Base-by-base conservation (phyloP, 2,329 filamentous ascomycete genomes). In the Aspergillus glaucus region DNA sequence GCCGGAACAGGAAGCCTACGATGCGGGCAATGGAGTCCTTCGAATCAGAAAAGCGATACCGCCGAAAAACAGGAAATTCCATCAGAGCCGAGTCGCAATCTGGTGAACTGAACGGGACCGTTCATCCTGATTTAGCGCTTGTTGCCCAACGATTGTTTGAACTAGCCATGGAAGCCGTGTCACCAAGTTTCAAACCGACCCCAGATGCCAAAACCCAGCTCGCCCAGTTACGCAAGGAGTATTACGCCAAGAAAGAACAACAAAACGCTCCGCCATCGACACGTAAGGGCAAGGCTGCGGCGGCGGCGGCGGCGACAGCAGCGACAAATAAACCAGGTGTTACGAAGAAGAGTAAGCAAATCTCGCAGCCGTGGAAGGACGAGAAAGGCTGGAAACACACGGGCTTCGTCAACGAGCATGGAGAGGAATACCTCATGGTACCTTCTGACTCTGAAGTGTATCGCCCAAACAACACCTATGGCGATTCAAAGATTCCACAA, bases 361-460 rank as follows among this genome's bases (percentile, higher is more conserved):
- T 48, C 32, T 53, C 57, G 12, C 52, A 56, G 1, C 58, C 54
- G 24, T 58, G 58, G 54, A 61, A 61, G 43, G 62, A 65, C 49
- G 53, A 50, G 19, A 58, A 63, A 36, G 64, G 62, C 40, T 67
- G 62, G 60, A 50, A 50, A 37, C 55, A 65, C 37, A 65, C 64
- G 47, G 65, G 63, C 21, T 56, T 52, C 22, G 46, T 55, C 8
- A 67, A 67, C 43, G 36, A 60, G 14, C 52, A 58, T 44, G 61
- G 59, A 32, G 64, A 66, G 44, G 64, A 66, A 46, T 52, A 55
- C 22, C 50, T 64, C 17, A 19, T 59, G 6, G 56, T 65, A 14
- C 54, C 59, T 4, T 37, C 51, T 8, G 55, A 50, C 6, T 65
- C 51, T 39, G 54, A 57, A 21, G 61, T 56, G 55, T 55, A 57